Base-by-base conservation (phyloP, 164 flowering plant genomes). In the Liriodendron chinense region DNA sequence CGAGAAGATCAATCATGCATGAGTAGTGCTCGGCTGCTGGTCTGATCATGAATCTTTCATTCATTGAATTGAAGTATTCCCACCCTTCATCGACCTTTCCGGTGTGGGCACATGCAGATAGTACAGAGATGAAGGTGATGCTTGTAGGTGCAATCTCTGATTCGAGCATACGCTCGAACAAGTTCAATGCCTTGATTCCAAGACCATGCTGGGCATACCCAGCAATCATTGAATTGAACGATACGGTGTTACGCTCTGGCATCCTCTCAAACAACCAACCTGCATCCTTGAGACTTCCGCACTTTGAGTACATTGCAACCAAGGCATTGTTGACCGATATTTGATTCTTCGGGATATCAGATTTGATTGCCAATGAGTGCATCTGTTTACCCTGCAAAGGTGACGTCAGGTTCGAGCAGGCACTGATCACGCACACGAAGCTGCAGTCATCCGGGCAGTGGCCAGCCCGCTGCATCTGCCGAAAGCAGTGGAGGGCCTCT, bases 131-230 rank as follows among this genome's bases (percentile, higher is more conserved):
- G 77, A 94, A 93, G 75, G 97, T 93, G 66, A 92, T 87, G 65
- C 83, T 80, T 6, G 88, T 83, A 20, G 98, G 97, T 4, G 48
- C 24, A 66, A 80, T 65, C 61, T 76, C 84, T 1, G 65, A 64
- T 68, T 83, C 85, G 9, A 89, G 88, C 98, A 94, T 91, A 48
- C 61, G 49, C 9, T 87, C 79, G 73, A 89, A 92, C 62, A 93
- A 80, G 76, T 18, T 57, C 24, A 94, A 69, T 9, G 95, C 86
- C 63, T 89, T 87, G 5, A 28, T 71, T 62, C 89, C 92, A 18
- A 75, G 62, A 34, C 98, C 97, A 74, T 94, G 97, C 61, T 90
- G 97, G 20, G 97, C 97, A 85, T 91, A 93, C 65, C 87, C 97
- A 56, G 87, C 88, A 74, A 95, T 90, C 81, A 95, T 84, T 1